Conservation (phyloP, 176 grass and related monocot species). For the Zoysia japonica region DNA sequence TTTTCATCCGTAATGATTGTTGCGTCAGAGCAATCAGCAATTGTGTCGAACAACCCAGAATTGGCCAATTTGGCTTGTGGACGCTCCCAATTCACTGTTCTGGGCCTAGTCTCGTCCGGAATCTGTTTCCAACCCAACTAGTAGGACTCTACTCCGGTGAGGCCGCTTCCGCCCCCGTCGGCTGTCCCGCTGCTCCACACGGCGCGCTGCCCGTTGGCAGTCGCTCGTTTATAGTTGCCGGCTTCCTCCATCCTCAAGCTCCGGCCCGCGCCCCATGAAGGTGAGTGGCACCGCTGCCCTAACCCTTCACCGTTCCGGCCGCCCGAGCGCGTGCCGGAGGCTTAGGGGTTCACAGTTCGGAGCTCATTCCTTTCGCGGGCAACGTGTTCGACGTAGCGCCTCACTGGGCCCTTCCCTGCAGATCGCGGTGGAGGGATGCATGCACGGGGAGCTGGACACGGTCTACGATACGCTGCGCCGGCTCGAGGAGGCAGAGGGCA, state of each 20-base stretch:
- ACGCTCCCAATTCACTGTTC: not conserved
- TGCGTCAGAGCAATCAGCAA: no score
- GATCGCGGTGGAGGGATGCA: constrained; percentile 89
- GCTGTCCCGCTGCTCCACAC: not conserved
- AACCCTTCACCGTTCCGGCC: not conserved
- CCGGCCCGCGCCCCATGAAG: constrained; percentile 37
- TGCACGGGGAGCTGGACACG: constrained; percentile 84
- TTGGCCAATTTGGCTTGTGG: not conserved
- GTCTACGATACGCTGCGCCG: constrained; percentile 69
- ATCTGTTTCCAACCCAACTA: not conserved
- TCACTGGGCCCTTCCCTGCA: constrained; percentile 23
- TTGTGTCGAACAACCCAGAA: not conserved
- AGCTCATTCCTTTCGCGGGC: not conserved
- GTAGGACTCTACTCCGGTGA: not conserved
- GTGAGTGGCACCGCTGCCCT: not conserved
- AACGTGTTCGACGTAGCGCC: constrained; percentile 55
- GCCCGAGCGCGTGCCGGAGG: no score
- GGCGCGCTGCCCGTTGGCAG: not conserved
- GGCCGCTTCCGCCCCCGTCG: not conserved
- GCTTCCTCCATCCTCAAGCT: not conserved
- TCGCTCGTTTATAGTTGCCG: not conserved
- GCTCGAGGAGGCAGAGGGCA: constrained; percentile 63
- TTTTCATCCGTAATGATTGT: no score
- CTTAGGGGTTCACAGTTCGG: not conserved
- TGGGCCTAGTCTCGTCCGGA: not conserved